Conservation (phyloP, 495 filamentous ascomycete genomes). For the Podospora conica region DNA sequence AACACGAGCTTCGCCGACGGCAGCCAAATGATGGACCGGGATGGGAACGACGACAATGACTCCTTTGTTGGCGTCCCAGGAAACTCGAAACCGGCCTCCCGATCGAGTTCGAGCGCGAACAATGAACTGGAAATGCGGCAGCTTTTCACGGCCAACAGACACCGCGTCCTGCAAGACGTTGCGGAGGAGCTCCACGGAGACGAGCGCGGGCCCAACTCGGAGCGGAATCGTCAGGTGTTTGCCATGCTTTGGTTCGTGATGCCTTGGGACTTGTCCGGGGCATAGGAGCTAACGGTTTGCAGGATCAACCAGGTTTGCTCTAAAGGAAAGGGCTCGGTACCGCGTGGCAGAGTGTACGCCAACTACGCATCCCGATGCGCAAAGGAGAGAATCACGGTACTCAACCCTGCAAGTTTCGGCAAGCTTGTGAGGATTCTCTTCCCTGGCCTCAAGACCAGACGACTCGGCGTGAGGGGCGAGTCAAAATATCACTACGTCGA, state of each 20-base stretch:
- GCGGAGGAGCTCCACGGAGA: constrained; percentile 65
- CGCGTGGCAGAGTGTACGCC: constrained; percentile 86
- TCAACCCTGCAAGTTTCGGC: constrained; percentile 96
- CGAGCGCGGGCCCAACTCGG: constrained; percentile 66
- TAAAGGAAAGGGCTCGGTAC: constrained; percentile 75
- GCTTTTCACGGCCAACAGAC: constrained; percentile 68
- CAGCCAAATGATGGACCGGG: constrained; percentile 59
- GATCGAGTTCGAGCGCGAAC: constrained; percentile 67
- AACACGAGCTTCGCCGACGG: constrained; percentile 62
- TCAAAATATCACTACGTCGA: constrained; percentile 99
- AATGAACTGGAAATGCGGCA: constrained; percentile 91
- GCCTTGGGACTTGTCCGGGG: not conserved
- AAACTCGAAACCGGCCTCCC: constrained; percentile 53
- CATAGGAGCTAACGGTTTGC: constrained; percentile 13
- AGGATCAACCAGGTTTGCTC: constrained; percentile 83
- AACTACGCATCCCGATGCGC: constrained; percentile 87
- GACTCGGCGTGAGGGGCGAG: constrained; percentile 88
- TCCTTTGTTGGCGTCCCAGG: constrained; percentile 48
- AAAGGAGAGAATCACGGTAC: constrained; percentile 81
- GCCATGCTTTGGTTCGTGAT: constrained; percentile 86
- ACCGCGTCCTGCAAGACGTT: constrained; percentile 71
- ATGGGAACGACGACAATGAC: constrained; percentile 62
- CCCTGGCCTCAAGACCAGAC: constrained; percentile 83
- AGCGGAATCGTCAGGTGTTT: constrained; percentile 93
- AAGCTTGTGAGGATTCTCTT: constrained; percentile 96